These are phyloP conservation scores for Apocynum venetum DNA, from an alignment of 257 asterid species.

Conservation along the genomic window DNA sequence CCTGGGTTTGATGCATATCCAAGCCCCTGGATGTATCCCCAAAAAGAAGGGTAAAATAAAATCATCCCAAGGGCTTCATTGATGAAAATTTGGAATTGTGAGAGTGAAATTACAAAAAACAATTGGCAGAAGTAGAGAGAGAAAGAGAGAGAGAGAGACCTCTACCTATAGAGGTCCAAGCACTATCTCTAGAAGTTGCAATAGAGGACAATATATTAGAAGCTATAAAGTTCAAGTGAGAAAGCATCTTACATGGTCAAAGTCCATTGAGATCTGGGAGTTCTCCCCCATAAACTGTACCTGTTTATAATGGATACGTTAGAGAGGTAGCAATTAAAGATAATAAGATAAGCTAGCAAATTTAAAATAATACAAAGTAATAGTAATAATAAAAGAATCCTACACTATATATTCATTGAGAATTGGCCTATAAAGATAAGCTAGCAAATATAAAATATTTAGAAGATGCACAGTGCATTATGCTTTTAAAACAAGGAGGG, in stretches of 20 bases:
- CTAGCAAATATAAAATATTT: background rate
- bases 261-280: constrained; percentile 48
- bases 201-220: background rate
- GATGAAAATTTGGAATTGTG: background rate
- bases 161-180: background rate
- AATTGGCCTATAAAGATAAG: background rate
- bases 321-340: background rate
- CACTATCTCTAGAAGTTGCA: background rate
- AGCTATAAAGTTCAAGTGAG: background rate
- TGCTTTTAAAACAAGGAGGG: background rate
- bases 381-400: background rate
- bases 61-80: background rate
- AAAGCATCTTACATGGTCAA: constrained; percentile 39
- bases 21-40: background rate
- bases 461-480: background rate
- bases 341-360: background rate
- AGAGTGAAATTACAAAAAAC: background rate
- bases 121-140: background rate
- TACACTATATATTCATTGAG: background rate
- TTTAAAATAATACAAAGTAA: background rate
- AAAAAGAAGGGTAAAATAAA: background rate
- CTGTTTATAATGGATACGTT: constrained; percentile 17
- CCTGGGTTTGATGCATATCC: background rate
- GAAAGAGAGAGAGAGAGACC: background rate
- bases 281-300: constrained; percentile 49